These are phyloP conservation scores for Paraleonurus japonicus DNA, from an alignment of 257 asterid genomes.

Conservation along the genomic window DNA sequence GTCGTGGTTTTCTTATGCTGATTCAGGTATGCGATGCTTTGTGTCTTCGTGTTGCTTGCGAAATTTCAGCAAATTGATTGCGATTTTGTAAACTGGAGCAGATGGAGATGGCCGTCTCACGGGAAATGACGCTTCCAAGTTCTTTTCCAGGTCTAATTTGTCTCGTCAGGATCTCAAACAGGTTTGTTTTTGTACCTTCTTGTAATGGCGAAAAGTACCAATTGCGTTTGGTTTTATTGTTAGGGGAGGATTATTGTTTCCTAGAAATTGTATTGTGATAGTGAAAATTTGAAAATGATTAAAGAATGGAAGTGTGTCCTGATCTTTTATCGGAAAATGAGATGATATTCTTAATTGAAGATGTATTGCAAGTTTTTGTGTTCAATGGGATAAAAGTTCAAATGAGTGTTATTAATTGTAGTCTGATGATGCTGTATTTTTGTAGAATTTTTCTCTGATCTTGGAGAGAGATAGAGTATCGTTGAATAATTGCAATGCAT, in stretches of 20 bases:
- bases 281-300: background rate
- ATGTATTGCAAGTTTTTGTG: background rate
- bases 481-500: background rate
- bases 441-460: background rate
- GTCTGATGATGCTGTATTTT: background rate
- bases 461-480: background rate
- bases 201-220: background rate
- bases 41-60: background rate
- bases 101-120: slow-evolving; percentile 86
- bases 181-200: slow-evolving; percentile 25
- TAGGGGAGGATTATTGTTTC: background rate
- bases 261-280: background rate
- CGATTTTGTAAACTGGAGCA: slow-evolving; percentile 21
- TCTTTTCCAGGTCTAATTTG: slow-evolving; percentile 66
- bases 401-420: background rate
- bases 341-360: background rate
- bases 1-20: slow-evolving; percentile 64
- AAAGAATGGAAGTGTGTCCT: background rate
- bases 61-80: slow-evolving; percentile 11
- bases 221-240: background rate
- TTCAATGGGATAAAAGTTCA: background rate
- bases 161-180: slow-evolving; percentile 82
- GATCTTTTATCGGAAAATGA: background rate
- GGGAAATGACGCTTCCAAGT: slow-evolving; percentile 70
- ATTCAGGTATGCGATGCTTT: slow-evolving; percentile 48